These are phyloP conservation scores for Mortierella sp. DNA, from an alignment of 371 early-diverging fungal genomes.

Conservation along the genomic window DNA sequence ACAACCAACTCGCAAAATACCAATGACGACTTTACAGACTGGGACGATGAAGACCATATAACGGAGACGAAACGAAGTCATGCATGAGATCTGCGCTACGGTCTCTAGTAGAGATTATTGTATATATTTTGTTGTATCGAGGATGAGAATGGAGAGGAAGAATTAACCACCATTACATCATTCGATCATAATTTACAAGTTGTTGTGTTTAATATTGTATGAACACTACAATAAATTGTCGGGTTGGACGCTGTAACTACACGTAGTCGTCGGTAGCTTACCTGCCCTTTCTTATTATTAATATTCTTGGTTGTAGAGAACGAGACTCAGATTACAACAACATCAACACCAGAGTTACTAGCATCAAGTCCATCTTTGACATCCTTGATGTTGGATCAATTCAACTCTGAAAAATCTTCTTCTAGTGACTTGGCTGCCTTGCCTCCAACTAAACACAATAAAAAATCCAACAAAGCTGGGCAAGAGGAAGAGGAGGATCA, in stretches of 20 bases:
- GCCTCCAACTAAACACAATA: not conserved
- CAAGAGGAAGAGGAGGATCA: slow-evolving; percentile 57
- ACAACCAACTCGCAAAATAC: not conserved
- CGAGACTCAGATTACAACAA: not conserved
- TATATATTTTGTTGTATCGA: not conserved
- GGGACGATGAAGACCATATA: slow-evolving; percentile 21
- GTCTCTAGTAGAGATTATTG: not conserved
- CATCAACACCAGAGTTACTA: slow-evolving; percentile 1
- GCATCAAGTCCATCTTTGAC: slow-evolving; percentile 18
- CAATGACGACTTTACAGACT: slow-evolving; percentile 14
- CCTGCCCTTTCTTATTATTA: not conserved
- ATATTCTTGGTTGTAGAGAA: not conserved
- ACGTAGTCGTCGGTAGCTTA: not conserved
- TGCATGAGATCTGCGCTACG: slow-evolving; percentile 5
- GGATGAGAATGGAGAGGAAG: not conserved
- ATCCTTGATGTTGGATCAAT: slow-evolving; percentile 28
- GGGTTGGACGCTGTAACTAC: not conserved
- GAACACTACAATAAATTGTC: slow-evolving; percentile 23
- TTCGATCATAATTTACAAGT: not conserved
- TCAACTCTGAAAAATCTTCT: not conserved
- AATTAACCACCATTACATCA: not conserved
- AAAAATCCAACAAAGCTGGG: not conserved
- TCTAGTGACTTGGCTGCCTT: not conserved
- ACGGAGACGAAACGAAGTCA: slow-evolving; percentile 20
- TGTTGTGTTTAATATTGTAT: slow-evolving; percentile 12